phyloP scores from a whole-genome alignment of 192 early-diverging fungal genomes.

The Geranomyces michiganensis region DNA sequence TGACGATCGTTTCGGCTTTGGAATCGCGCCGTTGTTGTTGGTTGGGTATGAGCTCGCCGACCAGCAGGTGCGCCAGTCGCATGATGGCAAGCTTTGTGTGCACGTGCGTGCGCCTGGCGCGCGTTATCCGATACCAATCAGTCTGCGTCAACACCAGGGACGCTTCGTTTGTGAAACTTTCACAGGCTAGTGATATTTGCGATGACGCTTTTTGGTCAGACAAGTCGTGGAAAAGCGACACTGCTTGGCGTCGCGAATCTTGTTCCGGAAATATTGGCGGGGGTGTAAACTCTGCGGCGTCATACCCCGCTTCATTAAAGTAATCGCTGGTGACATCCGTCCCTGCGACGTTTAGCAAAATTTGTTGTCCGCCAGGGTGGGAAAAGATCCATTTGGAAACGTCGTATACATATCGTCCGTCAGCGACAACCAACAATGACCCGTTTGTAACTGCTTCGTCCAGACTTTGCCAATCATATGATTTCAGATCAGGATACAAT shows the following conservation, averaged over 20 bases:
- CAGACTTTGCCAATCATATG: conserved; percentile 36
- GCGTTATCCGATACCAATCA: conserved; percentile 35
- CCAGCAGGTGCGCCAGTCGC: conserved; percentile 36
- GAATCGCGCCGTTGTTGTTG: background rate
- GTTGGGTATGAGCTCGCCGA: conserved; percentile 42
- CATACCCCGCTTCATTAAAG: conserved; percentile 35
- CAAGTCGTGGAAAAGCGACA: background rate
- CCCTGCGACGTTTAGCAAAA: conserved; percentile 40
- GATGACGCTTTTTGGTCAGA: background rate
- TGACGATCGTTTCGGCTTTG: background rate
- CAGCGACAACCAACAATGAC: conserved; percentile 42
- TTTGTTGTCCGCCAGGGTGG: conserved; percentile 50
- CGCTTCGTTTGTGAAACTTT: conserved; percentile 4
- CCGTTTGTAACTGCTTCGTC: conserved; percentile 36
- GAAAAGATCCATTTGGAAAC: conserved; percentile 39
- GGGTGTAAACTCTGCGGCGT: conserved; percentile 41
- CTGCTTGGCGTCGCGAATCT: background rate
- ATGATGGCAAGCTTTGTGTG: conserved; percentile 39
- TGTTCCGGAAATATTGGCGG: conserved; percentile 1
- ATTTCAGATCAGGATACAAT: conserved; percentile 6
- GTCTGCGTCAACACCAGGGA: conserved; percentile 28
- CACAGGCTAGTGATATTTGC: background rate
- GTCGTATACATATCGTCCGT: conserved; percentile 50
- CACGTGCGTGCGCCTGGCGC: conserved; percentile 37
- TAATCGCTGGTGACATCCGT: conserved; percentile 53